These are phyloP conservation scores for Striga hermonthica DNA, from an alignment of 305 asterid genomes.

Conservation along the genomic window DNA sequence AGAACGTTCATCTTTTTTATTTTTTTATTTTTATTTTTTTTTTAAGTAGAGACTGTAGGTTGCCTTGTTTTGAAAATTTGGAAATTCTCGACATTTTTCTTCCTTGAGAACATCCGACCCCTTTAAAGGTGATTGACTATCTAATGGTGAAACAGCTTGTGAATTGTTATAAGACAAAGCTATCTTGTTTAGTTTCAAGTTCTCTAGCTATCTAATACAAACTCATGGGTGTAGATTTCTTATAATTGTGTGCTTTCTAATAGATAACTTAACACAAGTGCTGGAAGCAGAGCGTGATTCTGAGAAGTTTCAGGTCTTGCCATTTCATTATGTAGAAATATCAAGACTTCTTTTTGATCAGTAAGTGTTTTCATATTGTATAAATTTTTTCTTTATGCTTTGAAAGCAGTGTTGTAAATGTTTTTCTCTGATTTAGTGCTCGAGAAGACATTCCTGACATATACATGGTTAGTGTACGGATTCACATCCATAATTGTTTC, in stretches of 20 bases:
- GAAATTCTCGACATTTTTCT: slow-evolving; percentile 9
- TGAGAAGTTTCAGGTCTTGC: slow-evolving; percentile 80
- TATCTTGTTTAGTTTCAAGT: slow-evolving; percentile 23
- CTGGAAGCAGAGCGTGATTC: slow-evolving; percentile 89
- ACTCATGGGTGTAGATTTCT: slow-evolving; percentile 4
- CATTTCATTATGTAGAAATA: slow-evolving; percentile 93
- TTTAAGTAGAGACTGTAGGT: background rate
- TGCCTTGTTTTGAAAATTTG: background rate
- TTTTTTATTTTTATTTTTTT: too few species aligned
- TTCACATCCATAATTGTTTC: slow-evolving; percentile 23
- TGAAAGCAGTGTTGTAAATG: slow-evolving; percentile 23
- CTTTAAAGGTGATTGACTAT: too few species aligned
- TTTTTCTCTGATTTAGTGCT: slow-evolving; percentile 54
- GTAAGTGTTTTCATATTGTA: slow-evolving; percentile 43
- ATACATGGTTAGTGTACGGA: slow-evolving; percentile 65
- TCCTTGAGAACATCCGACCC: background rate
- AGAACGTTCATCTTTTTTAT: background rate
- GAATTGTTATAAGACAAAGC: slow-evolving; percentile 1
- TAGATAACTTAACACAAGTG: slow-evolving; percentile 74
- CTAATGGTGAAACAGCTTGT: slow-evolving; percentile 1
- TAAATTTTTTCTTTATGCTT: slow-evolving; percentile 14
- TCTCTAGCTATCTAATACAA: slow-evolving; percentile 7
- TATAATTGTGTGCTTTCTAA: slow-evolving; percentile 25
- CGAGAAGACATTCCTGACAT: slow-evolving; percentile 76
- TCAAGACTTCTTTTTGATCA: slow-evolving; percentile 90